Base-by-base conservation (phyloP, 345 rosid species). In the Brassica carinata region DNA sequence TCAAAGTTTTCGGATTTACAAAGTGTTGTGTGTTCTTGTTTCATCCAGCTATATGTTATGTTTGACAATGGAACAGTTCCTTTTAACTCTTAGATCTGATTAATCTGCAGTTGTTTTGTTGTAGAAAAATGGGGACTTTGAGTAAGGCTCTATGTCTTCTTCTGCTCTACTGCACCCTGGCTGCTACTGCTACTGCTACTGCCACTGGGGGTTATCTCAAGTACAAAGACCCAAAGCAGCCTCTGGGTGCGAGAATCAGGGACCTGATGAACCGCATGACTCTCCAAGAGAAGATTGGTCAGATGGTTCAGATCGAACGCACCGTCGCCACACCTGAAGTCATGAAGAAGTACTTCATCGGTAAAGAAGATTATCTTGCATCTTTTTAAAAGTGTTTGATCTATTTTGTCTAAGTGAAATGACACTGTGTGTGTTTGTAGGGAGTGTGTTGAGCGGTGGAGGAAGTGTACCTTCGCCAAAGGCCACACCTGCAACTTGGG, bases 391-490 rank as follows among this genome's bases (percentile, higher is more conserved):
- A 62, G 8, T 63, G 63, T 62, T 74, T 7, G 38, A 40, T 69
- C 8, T 55, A 40, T 23, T 23, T 70, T 75, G 75, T 53, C 40
- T 64, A 72, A 76, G 19, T 77, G 84, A 77, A 72, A 75, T 4
- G 64, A 65, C 11, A 36, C 15, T 77, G 19, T 77, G 1, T 71
- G 71, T 61, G 30, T 71, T 51, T 77, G 74, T 70, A 93, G 98
- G 98, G 80, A 94, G 98, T 82, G 91, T 94, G 51, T 78, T 94
- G 85, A 94, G 98, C 58, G 98, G 96, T 59, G 98, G 98, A 78
- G 98, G 98, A 67, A 90, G 96, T 71, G 94, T 84, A 9, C 98
- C 98, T 27, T 62, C 84, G 0, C 14, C 79, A 27, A 83, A 87
- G 77, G 97, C 98, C 5, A 77, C 88, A 17, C 87, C 94, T 40